Base-by-base conservation (phyloP, 768 basidiomycete species). In the Termitomyces sp. region DNA sequence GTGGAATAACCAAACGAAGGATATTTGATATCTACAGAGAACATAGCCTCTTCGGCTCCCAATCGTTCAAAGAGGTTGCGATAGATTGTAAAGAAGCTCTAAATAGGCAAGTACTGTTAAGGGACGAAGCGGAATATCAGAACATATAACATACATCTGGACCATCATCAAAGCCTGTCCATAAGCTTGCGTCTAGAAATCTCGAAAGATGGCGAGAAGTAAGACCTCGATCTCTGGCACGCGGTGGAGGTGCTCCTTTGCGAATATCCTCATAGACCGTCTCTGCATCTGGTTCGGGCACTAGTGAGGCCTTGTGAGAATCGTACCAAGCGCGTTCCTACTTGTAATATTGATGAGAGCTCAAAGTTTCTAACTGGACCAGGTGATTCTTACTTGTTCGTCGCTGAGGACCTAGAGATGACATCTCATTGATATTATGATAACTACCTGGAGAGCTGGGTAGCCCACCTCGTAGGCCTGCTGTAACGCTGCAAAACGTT, bases 281-380 rank as follows among this genome's bases (percentile, higher is more conserved):
- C 44, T 88, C 85, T 44, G 90, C 90, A 69, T 95, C 95, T 42
- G 92, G 84, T 64, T 90, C 89, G 3, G 90, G 89, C 18, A 78
- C 75, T 7, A 94, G 78, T 26, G 90, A 88, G 29, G 88, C 85
- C 57, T 87, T 86, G 69, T 98, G 96, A 5, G 86, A 86, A 71
- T 99, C 97, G 71, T 99, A 99, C 92, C 94, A 99, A 44, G 97
- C 94, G 64, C 97, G 80, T 79, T 98, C 96, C 90, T 96, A 83
- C 76, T 81, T 78, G 69, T 56, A 56, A 52, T 41, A 58, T 61
- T 60, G 55, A 56, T 53, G 60, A 68, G 47, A 66, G 51, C 57
- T 59, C 51, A 58, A 42, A 39, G 26, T 54, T 52, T 24, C 29
- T 20, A 6, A 29, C 32, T 29, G 37, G 13, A 18, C 52, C 44